phyloP scores from a whole-genome alignment of 371 early-diverging fungal species.

The Syncephalis plumigaleata region DNA sequence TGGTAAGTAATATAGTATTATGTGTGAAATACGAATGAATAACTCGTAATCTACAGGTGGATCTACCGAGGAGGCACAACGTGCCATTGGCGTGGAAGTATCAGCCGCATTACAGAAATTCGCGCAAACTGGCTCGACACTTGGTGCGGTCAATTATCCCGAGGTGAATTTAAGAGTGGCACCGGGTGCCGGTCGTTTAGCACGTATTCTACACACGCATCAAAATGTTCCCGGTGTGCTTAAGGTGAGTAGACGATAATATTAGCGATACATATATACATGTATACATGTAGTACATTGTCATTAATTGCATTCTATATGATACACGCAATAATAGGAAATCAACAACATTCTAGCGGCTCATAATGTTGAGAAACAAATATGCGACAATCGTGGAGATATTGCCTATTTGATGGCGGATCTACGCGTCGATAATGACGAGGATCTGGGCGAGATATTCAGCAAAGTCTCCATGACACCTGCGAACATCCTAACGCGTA shows the following conservation, averaged over 20 bases:
- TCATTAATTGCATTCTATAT: no score
- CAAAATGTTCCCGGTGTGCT: conserved; percentile 95
- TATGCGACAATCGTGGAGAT: conserved; percentile 80
- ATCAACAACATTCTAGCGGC: conserved; percentile 86
- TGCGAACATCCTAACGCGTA: not conserved
- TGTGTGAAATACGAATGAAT: conserved; percentile 9
- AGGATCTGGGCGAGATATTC: not conserved
- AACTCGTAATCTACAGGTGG: conserved; percentile 24
- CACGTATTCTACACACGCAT: conserved; percentile 82
- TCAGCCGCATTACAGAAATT: conserved; percentile 58
- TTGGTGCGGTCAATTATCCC: conserved; percentile 94
- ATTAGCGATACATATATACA: not conserved
- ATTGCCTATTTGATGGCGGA: conserved; percentile 93
- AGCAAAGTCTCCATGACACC: not conserved
- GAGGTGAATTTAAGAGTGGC: conserved; percentile 73
- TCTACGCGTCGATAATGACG: conserved; percentile 37
- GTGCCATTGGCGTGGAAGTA: conserved; percentile 91
- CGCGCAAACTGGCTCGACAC: conserved; percentile 69
- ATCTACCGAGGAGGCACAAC: conserved; percentile 97
- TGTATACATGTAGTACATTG: no score
- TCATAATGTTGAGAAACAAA: conserved; percentile 94
- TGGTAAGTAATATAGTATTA: conserved; percentile 20
- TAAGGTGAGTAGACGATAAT: conserved; percentile 21
- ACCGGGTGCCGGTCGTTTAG: conserved; percentile 40
- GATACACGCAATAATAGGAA: conserved; percentile 18